Evolutionary conservation across 352 stramenopile species (phyloP), one percentile per base, ranked within the genome.

Genomic region (Phytophthora fragariae): DNA sequence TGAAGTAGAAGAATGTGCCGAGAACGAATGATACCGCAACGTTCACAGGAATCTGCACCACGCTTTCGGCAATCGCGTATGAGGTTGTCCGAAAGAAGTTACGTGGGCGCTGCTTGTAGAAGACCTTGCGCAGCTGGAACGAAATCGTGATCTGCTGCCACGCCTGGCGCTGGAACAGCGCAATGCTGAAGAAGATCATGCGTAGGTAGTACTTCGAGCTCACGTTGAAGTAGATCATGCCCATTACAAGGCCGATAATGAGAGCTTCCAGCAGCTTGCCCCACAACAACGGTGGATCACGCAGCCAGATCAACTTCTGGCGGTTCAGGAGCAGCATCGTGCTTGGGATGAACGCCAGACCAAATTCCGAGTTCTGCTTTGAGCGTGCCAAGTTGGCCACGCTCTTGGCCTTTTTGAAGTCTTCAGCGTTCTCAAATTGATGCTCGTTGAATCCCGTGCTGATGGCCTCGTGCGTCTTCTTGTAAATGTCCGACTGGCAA

Each of bases 71-170:
- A 66, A 97, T 87, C 4, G 91, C 70, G 61, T 97, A 98, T 35
- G 89, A 90, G 2, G 80, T 81, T 5, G 92, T 92, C 2, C 89
- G 86, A 72, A 97, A 98, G 66, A 98, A 98, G 79, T 98, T 98
- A 21, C 85, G 82, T 35, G 93, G 81, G 0, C 84, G 83, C 52
- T 98, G 93, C 73, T 97, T 97, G 86, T 97, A 97, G 70, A 95
- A 97, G n/a, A 97, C 92, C 31, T 84, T 75, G 19, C 92, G 87
- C 41, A 97, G 55, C 81, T 84, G 73, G 59, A 92, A 91, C 49
- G 80, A 78, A 19, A 93, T 91, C 2, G 86, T 84, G 24, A 92
- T 89, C 60, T 90, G 84, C 60, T 93, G 84, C 84, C 84, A 91
- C 9, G 82, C 83, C 44, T 91, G 85, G 68, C 87, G 85, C 61